Percentiles rank a stretch among this genome's conserved stretches.
Evolutionary conservation across 1,284 basidiomycete species (phyloP).

Genomic region (Porodaedalea pini): DNA sequence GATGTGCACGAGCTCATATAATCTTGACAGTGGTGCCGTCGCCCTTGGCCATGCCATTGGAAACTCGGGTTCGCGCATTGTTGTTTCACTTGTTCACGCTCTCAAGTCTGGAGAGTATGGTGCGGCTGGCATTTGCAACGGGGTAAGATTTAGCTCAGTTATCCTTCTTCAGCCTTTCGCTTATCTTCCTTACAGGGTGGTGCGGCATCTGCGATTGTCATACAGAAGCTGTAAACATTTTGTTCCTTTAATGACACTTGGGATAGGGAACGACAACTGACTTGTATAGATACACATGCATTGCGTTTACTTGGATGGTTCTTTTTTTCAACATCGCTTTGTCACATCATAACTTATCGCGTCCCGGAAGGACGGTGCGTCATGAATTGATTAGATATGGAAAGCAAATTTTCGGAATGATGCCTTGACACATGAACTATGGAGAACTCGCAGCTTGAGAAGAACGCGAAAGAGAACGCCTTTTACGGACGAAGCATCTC

Average conservation of each 20-base stretch:
- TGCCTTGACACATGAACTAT: not conserved
- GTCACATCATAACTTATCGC: not conserved
- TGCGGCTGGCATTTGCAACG: constrained; percentile 97
- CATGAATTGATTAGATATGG: not conserved
- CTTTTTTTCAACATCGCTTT: not conserved
- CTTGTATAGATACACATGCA: constrained; percentile 15
- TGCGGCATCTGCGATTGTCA: constrained; percentile 85
- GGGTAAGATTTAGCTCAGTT: constrained; percentile 51
- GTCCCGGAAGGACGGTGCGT: not conserved
- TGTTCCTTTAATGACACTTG: not conserved
- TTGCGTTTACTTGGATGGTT: not conserved
- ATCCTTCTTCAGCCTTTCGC: constrained; percentile 13
- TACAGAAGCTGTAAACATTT: constrained; percentile 72
- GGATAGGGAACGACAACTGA: not conserved
- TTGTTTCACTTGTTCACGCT: constrained; percentile 90
- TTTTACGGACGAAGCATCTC: not conserved
- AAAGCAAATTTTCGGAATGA: not conserved
- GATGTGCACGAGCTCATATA: constrained; percentile 9
- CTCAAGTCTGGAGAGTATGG: constrained; percentile 96
- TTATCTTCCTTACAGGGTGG: constrained; percentile 62
- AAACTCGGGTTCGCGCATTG: constrained; percentile 91
- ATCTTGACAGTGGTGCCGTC: constrained; percentile 71
- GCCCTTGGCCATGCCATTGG: constrained; percentile 95
- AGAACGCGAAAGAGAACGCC: not conserved
- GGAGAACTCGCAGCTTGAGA: not conserved